Base-by-base conservation (phyloP, 2,329 filamentous ascomycete genomes). In the Colletotrichum agaves region DNA sequence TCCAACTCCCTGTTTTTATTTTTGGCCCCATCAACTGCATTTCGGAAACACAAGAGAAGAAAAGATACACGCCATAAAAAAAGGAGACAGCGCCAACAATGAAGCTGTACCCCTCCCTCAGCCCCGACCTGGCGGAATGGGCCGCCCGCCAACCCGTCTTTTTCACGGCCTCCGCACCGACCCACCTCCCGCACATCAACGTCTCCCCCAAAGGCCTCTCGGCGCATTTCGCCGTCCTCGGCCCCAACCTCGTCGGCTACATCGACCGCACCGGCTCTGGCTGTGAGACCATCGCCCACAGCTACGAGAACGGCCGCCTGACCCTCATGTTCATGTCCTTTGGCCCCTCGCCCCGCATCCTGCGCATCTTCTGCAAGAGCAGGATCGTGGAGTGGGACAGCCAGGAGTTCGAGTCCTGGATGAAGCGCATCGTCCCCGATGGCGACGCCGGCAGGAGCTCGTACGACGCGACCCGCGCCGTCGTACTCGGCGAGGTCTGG, bases 251-350 rank as follows among this genome's bases (percentile, higher is more conserved):
- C n/a, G 86, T 85, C 64, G 90, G 88, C 27, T 94, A 94, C 74
- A 83, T 93, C 62, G 92, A 94, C 74, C 86, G 89, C 68, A 93
- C 90, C 1, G 92, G 92, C 33, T 92, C 89, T 35, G 92, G 92
- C 23, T 89, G 85, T 74, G 92, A 95, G 80, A 94, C 92, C 3
- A 90, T 94, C 68, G 84, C 88, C 4, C 92, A 94, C 74, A 78
- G 93, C 11, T 90, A 93, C 75, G 92, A 95, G 74, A 94, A 94
- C 73, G 90, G 89, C 33, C 86, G 92, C 15, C 85, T 92, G 17
- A 93, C 91, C 5, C 79, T 94, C 74, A 89, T 93, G 84, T 93
- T 94, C 79, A 90, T 86, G 75, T 89, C 87, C 21, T 92, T 91
- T 70, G 87, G 85, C 1, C 71, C 80, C 4, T 74, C 80, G 0